These are phyloP conservation scores for Aspergillus kassunensis DNA, from an alignment of 495 filamentous ascomycete genomes.

Conservation along the genomic window DNA sequence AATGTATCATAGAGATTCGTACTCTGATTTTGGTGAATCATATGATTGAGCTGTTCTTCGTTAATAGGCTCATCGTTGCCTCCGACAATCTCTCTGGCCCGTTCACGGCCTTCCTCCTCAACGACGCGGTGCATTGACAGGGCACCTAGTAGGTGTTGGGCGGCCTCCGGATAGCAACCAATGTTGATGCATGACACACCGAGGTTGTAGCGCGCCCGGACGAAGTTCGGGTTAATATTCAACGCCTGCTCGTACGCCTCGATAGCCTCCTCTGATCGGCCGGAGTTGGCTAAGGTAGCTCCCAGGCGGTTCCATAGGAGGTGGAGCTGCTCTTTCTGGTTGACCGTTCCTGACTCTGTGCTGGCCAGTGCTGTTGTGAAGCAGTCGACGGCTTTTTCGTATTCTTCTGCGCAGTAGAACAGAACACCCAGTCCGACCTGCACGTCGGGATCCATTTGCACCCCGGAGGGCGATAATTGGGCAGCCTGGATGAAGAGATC, in stretches of 20 bases:
- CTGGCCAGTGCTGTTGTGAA: conserved; percentile 85
- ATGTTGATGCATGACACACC: conserved; percentile 98
- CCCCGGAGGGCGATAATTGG: conserved; percentile 80
- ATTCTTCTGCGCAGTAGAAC: conserved; percentile 96
- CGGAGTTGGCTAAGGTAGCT: conserved; percentile 91
- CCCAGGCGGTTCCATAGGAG: conserved; percentile 98
- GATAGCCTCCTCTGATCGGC: conserved; percentile 90
- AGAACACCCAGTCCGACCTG: conserved; percentile 96
- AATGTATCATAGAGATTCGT: conserved; percentile 95
- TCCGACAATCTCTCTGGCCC: conserved; percentile 76
- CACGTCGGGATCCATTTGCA: conserved; percentile 94
- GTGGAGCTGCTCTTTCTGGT: conserved; percentile 74
- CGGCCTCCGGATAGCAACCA: conserved; percentile 87
- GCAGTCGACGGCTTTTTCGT: conserved; percentile 98
- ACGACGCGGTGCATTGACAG: conserved; percentile 96
- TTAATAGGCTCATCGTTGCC: conserved; percentile 52
- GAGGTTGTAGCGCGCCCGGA: conserved; percentile 93
- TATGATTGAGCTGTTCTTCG: conserved; percentile 70
- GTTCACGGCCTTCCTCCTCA: conserved; percentile 77
- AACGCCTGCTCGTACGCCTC: conserved; percentile 92
- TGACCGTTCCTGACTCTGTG: conserved; percentile 71
- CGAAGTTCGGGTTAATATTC: conserved; percentile 87
- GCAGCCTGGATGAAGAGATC: conserved; percentile 87
- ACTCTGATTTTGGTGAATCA: conserved; percentile 89
- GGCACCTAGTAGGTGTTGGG: conserved; percentile 89